Conservation (phyloP, 495 filamentous ascomycete genomes). For the Annulohypoxylon stygium region DNA sequence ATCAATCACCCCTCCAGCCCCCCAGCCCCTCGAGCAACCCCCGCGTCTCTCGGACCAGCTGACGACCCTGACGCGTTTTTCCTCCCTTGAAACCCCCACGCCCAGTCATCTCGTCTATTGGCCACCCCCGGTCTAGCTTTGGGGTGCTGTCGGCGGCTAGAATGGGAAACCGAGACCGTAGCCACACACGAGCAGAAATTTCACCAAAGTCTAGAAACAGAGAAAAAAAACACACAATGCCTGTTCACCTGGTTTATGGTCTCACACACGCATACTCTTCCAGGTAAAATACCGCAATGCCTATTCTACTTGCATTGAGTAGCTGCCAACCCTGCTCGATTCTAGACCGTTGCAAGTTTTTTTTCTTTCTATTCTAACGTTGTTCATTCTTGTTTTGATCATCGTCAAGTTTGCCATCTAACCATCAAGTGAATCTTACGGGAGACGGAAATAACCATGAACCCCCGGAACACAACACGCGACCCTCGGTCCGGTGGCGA, state of each 20-base stretch:
- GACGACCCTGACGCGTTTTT: slow-evolving; percentile 40
- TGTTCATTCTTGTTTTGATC: slow-evolving; percentile 7
- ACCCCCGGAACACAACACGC: not conserved
- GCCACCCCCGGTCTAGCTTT: slow-evolving; percentile 33
- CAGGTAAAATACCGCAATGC: slow-evolving; percentile 45
- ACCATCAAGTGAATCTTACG: slow-evolving; percentile 2
- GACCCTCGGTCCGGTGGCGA: slow-evolving; percentile 19
- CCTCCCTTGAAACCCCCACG: slow-evolving; percentile 45
- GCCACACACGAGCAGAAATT: slow-evolving; percentile 27
- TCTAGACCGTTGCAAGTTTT: slow-evolving; percentile 34
- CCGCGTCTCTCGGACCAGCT: slow-evolving; percentile 36
- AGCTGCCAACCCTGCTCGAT: slow-evolving; percentile 31
- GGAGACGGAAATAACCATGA: slow-evolving; percentile 19
- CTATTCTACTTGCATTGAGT: slow-evolving; percentile 44
- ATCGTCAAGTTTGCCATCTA: slow-evolving; percentile 22
- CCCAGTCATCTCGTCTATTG: slow-evolving; percentile 46
- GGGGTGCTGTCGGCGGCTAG: slow-evolving; percentile 42
- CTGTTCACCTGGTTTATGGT: slow-evolving; percentile 31
- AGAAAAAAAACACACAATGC: slow-evolving; percentile 9
- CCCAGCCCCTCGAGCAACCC: slow-evolving; percentile 15
- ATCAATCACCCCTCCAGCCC: slow-evolving; percentile 1
- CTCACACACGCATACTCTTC: slow-evolving; percentile 35
- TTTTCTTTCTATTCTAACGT: not conserved
- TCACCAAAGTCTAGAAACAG: slow-evolving; percentile 16
- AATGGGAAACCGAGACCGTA: slow-evolving; percentile 47